Evolutionary conservation across 345 rosid genomes (phyloP).

Genomic region (Laguncularia racemosa): DNA sequence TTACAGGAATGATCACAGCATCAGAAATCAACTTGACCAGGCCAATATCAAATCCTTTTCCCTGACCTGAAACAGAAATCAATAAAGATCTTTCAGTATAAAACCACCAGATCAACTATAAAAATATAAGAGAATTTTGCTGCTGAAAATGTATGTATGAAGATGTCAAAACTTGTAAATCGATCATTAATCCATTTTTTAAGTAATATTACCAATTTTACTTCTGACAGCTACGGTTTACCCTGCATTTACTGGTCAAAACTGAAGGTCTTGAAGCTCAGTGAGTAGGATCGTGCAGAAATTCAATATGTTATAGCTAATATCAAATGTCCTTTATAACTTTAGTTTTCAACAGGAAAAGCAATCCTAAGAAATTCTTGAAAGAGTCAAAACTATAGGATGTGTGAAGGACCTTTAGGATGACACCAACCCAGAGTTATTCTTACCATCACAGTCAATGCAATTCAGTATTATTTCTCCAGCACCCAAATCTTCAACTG

Average conservation of each 20-base stretch:
- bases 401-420: background rate
- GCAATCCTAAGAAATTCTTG: no score
- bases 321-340: no score
- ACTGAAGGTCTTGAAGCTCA: no score
- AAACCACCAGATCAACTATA: background rate
- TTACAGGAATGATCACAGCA: constrained; percentile 89
- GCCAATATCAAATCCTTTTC: constrained; percentile 84
- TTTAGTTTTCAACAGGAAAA: no score
- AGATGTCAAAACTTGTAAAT: no score
- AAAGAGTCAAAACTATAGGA: no score
- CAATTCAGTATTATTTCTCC: constrained; percentile 95
- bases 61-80: constrained; percentile 65
- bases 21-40: constrained; percentile 75
- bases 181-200: no score
- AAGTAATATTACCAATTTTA: no score
- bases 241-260: no score
- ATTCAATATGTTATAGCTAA: no score
- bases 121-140: background rate
- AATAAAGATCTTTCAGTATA: background rate
- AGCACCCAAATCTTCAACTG: constrained; percentile 92
- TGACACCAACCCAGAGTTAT: background rate
- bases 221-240: no score
- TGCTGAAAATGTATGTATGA: background rate
- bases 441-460: constrained; percentile 90
- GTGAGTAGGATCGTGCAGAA: no score